These are phyloP conservation scores for Cladosporium cucumerinum DNA, from an alignment of 2,329 filamentous ascomycete species.

Conservation along the genomic window DNA sequence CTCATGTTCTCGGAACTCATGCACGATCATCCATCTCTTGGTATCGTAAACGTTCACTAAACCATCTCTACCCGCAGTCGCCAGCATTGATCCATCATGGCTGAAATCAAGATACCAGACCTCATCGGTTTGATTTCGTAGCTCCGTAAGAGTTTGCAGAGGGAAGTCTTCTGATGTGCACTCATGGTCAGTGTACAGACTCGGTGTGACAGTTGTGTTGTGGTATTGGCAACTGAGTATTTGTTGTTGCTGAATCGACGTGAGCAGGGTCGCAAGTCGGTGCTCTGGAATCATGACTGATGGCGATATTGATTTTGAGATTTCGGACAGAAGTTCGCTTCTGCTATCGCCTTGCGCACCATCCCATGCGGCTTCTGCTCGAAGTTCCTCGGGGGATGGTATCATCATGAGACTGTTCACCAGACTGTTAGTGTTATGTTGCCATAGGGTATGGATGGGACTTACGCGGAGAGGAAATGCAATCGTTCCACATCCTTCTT, in stretches of 20 bases:
- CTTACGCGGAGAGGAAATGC: constrained; percentile 73
- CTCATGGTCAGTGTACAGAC: constrained; percentile 81
- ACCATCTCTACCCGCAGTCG: constrained; percentile 74
- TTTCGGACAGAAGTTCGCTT: constrained; percentile 68
- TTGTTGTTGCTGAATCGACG: constrained; percentile 80
- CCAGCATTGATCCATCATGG: constrained; percentile 76
- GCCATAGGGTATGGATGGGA: neutral
- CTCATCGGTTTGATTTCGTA: constrained; percentile 73
- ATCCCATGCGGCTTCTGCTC: constrained; percentile 76
- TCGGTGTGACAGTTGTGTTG: constrained; percentile 73
- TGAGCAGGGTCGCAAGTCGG: constrained; percentile 73
- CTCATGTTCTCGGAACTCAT: constrained; percentile 39
- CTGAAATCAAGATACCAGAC: constrained; percentile 93
- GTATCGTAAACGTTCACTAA: constrained; percentile 81
- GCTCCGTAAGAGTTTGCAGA: constrained; percentile 64
- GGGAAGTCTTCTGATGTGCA: constrained; percentile 82
- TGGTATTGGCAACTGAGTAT: constrained; percentile 84
- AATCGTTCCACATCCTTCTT: constrained; percentile 74
- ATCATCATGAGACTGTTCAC: constrained; percentile 77
- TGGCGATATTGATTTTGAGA: constrained; percentile 89
- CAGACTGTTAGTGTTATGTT: constrained; percentile 23
- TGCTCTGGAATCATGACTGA: constrained; percentile 96
- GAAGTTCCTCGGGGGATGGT: constrained; percentile 70
- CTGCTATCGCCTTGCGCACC: constrained; percentile 74
- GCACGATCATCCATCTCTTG: constrained; percentile 61